phyloP scores from a whole-genome alignment of 2,329 filamentous ascomycete species.

The Dichotomopilus funicola region DNA sequence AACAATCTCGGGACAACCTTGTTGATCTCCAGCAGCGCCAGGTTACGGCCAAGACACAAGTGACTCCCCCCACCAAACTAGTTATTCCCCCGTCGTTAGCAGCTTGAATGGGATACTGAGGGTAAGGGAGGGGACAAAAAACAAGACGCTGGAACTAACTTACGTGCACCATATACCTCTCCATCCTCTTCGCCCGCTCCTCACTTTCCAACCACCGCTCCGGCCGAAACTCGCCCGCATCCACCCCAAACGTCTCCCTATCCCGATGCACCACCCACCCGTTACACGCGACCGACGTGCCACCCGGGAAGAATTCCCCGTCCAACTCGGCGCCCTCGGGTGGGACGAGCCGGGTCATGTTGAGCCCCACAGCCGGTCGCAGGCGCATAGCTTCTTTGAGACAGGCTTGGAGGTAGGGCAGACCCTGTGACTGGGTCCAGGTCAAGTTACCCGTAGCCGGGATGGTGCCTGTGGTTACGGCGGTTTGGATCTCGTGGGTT shows the following conservation, averaged over 20 bases:
- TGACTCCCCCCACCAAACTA: slow-evolving; percentile 50
- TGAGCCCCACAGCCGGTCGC: slow-evolving; percentile 48
- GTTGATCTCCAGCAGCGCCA: slow-evolving; percentile 52
- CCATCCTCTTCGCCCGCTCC: slow-evolving; percentile 40
- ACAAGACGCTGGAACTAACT: slow-evolving; percentile 11
- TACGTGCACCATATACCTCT: slow-evolving; percentile 51
- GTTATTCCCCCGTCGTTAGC: too few species aligned
- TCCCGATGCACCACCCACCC: slow-evolving; percentile 49
- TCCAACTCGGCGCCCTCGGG: slow-evolving; percentile 46
- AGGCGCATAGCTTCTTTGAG: slow-evolving; percentile 51
- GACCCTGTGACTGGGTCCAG: slow-evolving; percentile 41
- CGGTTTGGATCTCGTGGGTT: slow-evolving; percentile 38
- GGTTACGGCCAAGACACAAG: slow-evolving; percentile 49
- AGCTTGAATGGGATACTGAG: too few species aligned
- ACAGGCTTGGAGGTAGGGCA: slow-evolving; percentile 51
- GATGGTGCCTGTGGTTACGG: slow-evolving; percentile 32
- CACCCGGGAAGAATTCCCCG: slow-evolving; percentile 44
- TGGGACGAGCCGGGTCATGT: slow-evolving; percentile 46
- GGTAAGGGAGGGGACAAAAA: background rate
- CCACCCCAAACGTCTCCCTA: slow-evolving; percentile 41
- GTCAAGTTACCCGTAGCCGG: slow-evolving; percentile 37
- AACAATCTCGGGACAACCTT: slow-evolving; percentile 51
- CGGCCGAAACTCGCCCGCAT: slow-evolving; percentile 46
- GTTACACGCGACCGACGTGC: slow-evolving; percentile 47
- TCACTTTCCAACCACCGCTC: slow-evolving; percentile 49